Percentiles rank a stretch among this genome's conserved stretches.
Evolutionary conservation across 306 rosid species (phyloP).

Genomic region (Elaeagnus macrophylla): DNA sequence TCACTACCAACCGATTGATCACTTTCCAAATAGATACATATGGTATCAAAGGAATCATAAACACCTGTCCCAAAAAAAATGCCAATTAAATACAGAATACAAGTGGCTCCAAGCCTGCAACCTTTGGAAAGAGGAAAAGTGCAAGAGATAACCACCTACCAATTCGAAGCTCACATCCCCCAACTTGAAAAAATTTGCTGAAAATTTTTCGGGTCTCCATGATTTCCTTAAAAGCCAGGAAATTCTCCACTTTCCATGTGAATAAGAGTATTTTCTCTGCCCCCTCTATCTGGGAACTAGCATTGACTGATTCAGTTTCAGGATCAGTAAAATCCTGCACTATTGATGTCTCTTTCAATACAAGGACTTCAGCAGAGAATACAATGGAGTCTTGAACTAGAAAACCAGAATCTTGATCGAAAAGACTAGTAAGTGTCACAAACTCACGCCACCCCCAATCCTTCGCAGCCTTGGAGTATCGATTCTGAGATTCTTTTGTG

Average conservation of each 20-base stretch:
- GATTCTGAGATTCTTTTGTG: constrained; percentile 96
- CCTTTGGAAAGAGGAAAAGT: constrained; percentile 10
- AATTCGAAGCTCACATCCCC: constrained; percentile 98
- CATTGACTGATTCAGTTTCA: constrained; percentile 41
- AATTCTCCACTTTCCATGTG: constrained; percentile 99
- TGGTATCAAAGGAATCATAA: constrained; percentile 95
- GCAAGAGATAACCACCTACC: constrained; percentile 48
- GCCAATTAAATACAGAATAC: constrained; percentile 16
- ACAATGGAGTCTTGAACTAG: constrained; percentile 91
- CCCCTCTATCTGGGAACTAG: constrained; percentile 44
- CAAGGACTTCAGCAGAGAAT: constrained; percentile 96
- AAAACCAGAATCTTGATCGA: constrained; percentile 99
- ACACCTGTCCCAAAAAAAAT: constrained; percentile 53
- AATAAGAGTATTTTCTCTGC: constrained; percentile 62
- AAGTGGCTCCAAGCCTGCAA: constrained; percentile 15
- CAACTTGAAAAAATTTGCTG: constrained; percentile 99
- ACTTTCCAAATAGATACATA: constrained; percentile 96
- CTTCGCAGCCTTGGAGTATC: constrained; percentile 99
- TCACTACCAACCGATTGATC: constrained; percentile 93
- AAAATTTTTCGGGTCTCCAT: constrained; percentile 98
- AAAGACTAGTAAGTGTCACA: constrained; percentile 96
- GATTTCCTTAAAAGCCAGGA: constrained; percentile 91
- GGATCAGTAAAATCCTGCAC: constrained; percentile 75
- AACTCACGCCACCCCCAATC: constrained; percentile 99
- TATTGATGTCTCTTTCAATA: constrained; percentile 84